Conservation (phyloP, 139 green algal species). For the Chlamydomonas incerta region DNA sequence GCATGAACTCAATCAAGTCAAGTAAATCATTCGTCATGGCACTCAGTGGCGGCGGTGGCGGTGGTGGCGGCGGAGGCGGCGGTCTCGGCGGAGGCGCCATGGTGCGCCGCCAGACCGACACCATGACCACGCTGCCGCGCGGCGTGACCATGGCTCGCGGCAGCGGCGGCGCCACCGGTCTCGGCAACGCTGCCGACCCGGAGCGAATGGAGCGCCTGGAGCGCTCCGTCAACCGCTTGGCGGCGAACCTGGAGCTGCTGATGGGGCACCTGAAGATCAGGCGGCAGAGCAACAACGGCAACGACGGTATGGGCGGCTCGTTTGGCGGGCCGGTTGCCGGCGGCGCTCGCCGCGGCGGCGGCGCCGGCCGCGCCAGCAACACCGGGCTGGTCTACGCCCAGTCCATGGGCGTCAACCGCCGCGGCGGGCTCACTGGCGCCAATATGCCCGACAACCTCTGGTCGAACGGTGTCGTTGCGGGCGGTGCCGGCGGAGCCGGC, state of each 20-base stretch:
- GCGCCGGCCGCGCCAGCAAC: background rate
- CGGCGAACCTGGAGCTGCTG: background rate
- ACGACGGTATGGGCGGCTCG: background rate
- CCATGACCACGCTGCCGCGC: background rate
- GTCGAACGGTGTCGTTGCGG: too few species aligned
- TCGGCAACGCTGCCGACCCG: background rate
- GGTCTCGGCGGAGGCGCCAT: background rate
- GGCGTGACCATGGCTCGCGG: slow-evolving; percentile 2
- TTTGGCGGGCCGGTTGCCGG: background rate
- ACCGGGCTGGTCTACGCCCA: background rate
- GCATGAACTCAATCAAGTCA: slow-evolving; percentile 16
- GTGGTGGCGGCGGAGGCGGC: background rate
- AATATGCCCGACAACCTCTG: too few species aligned
- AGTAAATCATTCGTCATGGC: background rate
- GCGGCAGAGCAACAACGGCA: background rate
- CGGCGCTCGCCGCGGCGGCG: too few species aligned
- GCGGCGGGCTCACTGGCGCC: too few species aligned
- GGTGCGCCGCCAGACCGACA: background rate
- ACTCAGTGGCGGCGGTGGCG: background rate
- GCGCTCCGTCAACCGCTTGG: background rate
- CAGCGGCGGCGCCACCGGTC: background rate
- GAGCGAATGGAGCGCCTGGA: slow-evolving; percentile 34
- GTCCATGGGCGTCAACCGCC: background rate
- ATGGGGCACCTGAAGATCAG: background rate
- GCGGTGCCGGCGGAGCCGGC: too few species aligned